A percentile compares a stretch with the other conserved stretches of the same genome.
Conservation (phyloP, 345 rosid species). For the Cardiospermum halicacabum region DNA sequence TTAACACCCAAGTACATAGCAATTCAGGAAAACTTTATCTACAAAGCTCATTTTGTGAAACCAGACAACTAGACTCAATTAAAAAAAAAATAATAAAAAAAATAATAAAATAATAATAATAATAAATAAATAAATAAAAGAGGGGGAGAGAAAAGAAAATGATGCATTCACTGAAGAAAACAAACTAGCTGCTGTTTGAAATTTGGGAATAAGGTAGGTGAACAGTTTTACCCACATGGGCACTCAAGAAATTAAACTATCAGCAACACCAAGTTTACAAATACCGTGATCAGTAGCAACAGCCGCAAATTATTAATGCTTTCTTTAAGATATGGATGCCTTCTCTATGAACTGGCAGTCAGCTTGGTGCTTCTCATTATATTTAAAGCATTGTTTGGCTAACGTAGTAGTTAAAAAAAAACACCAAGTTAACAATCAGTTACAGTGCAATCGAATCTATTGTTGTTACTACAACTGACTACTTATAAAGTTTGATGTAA, state of each 20-base stretch:
- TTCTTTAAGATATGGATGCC: neutral
- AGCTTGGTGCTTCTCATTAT: neutral
- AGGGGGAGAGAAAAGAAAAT: no score
- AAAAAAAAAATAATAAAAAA: no score
- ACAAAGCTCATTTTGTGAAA: neutral
- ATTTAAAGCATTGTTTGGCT: neutral
- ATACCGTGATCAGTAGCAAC: neutral
- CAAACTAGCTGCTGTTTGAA: neutral
- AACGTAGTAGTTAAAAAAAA: neutral
- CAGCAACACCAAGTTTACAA: neutral
- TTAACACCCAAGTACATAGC: no score
- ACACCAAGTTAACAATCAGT: neutral
- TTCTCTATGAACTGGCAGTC: neutral
- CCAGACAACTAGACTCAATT: neutral
- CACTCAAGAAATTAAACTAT: neutral
- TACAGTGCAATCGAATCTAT: neutral
- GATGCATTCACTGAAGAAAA: no score
- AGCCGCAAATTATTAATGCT: neutral
- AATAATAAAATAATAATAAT: no score
- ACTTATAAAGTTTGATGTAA: neutral
- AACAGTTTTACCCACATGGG: no score
- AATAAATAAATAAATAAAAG: no score
- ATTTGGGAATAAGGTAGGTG: no score
- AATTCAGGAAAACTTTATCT: neutral
- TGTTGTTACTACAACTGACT: neutral